These are phyloP conservation scores for Schwanniomyces pseudopolymorphus DNA, from an alignment of 805 yeast species.

Conservation along the genomic window DNA sequence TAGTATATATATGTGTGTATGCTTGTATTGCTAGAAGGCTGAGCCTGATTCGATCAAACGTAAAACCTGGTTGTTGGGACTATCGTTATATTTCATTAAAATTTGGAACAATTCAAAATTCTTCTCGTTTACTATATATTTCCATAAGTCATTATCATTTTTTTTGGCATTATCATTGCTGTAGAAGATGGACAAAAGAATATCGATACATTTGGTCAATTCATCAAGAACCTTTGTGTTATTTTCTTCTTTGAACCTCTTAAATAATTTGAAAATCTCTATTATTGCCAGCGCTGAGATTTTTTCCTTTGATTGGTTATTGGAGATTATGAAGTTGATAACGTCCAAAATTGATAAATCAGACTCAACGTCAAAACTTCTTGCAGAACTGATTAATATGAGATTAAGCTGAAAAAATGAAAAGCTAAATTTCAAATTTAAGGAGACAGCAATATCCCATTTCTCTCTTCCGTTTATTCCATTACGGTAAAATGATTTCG, in stretches of 20 bases:
- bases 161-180: not conserved
- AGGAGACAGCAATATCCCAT: slow-evolving; percentile 6
- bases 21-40: not conserved
- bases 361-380: slow-evolving; percentile 3
- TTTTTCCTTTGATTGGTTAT: slow-evolving; percentile 3
- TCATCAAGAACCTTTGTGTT: not conserved
- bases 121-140: slow-evolving; percentile 5
- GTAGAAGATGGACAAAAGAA: slow-evolving; percentile 4
- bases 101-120: slow-evolving; percentile 6
- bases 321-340: not conserved
- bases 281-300: slow-evolving; percentile 1
- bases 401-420: slow-evolving; percentile 10
- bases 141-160: slow-evolving; percentile 8
- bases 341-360: slow-evolving; percentile 2
- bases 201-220: not conserved
- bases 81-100: slow-evolving; percentile 7
- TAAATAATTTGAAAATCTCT: slow-evolving; percentile 1
- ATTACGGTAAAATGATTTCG: slow-evolving; percentile 8
- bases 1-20: not conserved
- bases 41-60: slow-evolving; percentile 3
- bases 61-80: slow-evolving; percentile 7
- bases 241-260: not conserved
- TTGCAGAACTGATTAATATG: slow-evolving; percentile 10
- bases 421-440: slow-evolving; percentile 10
- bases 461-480: slow-evolving; percentile 12